These are phyloP conservation scores for Lasiosphaeria miniovina DNA, from an alignment of 495 filamentous ascomycete species.

Conservation along the genomic window DNA sequence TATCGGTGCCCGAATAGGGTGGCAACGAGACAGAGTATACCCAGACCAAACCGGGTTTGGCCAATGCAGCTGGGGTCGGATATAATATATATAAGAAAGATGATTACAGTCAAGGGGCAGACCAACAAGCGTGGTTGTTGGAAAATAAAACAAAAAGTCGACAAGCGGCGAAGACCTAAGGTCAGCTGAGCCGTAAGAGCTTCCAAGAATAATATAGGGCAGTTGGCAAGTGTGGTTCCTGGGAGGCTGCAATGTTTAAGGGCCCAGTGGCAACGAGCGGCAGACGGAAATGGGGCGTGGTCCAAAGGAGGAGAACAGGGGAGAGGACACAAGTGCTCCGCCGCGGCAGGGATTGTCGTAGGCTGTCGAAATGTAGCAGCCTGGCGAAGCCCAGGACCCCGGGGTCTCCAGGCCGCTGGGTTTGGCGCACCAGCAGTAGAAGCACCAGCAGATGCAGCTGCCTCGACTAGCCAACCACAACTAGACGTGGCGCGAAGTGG, in stretches of 20 bases:
- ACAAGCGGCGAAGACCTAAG: constrained; percentile 7
- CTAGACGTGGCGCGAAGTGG: neutral
- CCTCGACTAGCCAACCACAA: neutral
- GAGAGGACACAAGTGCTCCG: neutral
- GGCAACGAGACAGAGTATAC: constrained; percentile 2
- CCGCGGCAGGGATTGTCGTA: constrained; percentile 24
- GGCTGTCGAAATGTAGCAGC: constrained; percentile 30
- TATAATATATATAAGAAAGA: too few species aligned
- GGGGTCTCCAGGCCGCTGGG: constrained; percentile 13
- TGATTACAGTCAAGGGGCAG: too few species aligned
- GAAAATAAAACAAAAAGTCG: neutral
- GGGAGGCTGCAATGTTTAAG: constrained; percentile 14
- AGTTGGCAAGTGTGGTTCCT: neutral
- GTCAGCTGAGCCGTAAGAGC: constrained; percentile 10
- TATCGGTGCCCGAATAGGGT: constrained; percentile 4
- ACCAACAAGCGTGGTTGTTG: neutral
- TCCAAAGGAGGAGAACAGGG: neutral
- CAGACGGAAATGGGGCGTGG: constrained; percentile 6
- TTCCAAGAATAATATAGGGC: constrained; percentile 4
- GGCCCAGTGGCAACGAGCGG: constrained; percentile 12
- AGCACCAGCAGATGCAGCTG: neutral
- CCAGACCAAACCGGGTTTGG: neutral
- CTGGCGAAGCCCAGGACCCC: constrained; percentile 21
- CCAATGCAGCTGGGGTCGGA: neutral
- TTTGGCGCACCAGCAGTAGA: constrained; percentile 9